Percentiles rank a stretch among this genome's conserved stretches.
Evolutionary conservation across 805 yeast species (phyloP).

Genomic region (Millerozyma miso): DNA sequence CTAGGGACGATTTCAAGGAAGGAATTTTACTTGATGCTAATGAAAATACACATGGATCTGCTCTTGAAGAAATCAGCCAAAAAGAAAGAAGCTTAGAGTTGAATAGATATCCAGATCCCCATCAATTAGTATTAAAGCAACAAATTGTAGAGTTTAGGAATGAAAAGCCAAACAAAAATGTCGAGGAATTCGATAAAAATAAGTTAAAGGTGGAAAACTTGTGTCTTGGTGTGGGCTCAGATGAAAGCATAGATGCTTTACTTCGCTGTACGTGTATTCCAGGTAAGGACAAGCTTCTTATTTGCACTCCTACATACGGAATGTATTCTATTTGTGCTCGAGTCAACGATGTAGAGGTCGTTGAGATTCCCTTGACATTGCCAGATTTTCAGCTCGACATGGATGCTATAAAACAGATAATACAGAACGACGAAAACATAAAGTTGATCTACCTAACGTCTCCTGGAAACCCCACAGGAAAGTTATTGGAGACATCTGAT

Average conservation of each 20-base stretch:
- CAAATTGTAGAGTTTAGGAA: conserved; percentile 73
- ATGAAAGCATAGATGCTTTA: conserved; percentile 87
- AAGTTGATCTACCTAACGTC: conserved; percentile 83
- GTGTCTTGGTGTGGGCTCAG: conserved; percentile 95
- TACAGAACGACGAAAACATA: conserved; percentile 55
- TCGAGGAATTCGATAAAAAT: conserved; percentile 7
- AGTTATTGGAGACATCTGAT: conserved; percentile 43
- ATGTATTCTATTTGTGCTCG: conserved; percentile 92
- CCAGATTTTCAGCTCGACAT: conserved; percentile 57
- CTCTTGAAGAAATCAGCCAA: conserved; percentile 43
- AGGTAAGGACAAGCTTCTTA: conserved; percentile 72
- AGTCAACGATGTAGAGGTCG: conserved; percentile 81
- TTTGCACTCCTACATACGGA: conserved; percentile 95
- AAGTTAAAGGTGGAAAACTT: conserved; percentile 59
- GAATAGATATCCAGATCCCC: conserved; percentile 96
- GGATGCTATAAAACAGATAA: conserved; percentile 46
- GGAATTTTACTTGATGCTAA: conserved; percentile 93
- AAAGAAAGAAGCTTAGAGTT: conserved; percentile 53
- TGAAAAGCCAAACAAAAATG: conserved; percentile 30
- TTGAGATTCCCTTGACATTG: conserved; percentile 58
- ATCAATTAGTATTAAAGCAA: conserved; percentile 72
- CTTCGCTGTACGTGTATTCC: conserved; percentile 84
- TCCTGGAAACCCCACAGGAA: conserved; percentile 96
- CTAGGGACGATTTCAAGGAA: conserved; percentile 88
- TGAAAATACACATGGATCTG: conserved; percentile 92